Percentiles rank a stretch among this genome's conserved stretches.
phyloP scores from a whole-genome alignment of 2,329 filamentous ascomycete species.

The Fusarium haematococcum region DNA sequence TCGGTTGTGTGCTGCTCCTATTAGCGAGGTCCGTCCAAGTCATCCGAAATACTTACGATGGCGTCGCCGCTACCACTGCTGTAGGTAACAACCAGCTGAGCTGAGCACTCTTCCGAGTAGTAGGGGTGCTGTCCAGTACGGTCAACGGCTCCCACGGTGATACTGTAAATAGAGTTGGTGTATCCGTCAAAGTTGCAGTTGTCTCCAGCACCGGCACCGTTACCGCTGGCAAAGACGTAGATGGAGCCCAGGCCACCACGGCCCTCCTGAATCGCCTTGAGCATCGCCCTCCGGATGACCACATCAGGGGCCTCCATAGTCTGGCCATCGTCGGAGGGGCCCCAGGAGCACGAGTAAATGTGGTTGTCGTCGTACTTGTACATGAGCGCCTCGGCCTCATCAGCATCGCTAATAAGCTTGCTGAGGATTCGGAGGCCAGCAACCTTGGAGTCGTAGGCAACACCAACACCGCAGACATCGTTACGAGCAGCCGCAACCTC shows the following conservation, averaged over 20 bases:
- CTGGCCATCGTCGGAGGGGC: conserved; percentile 90
- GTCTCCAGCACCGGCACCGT: conserved; percentile 86
- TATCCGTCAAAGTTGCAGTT: conserved; percentile 99
- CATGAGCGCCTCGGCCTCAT: conserved; percentile 93
- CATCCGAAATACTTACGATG: conserved; percentile 59
- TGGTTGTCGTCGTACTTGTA: conserved; percentile 92
- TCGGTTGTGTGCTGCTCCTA: conserved; percentile 81
- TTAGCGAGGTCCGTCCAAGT: no score
- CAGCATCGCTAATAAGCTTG: conserved; percentile 88
- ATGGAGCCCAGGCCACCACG: conserved; percentile 87
- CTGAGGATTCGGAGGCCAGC: conserved; percentile 93
- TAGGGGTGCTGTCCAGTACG: conserved; percentile 89
- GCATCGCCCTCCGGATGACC: conserved; percentile 88
- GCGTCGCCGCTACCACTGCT: conserved; percentile 89
- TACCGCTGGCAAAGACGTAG: conserved; percentile 95
- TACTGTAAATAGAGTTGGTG: conserved; percentile 99
- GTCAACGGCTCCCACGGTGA: conserved; percentile 94
- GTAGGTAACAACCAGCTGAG: conserved; percentile 95
- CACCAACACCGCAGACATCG: conserved; percentile 92
- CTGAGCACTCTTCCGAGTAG: conserved; percentile 96
- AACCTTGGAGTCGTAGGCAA: conserved; percentile 92
- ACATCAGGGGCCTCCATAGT: conserved; percentile 95
- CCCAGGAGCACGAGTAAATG: conserved; percentile 99
- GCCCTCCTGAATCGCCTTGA: conserved; percentile 91
- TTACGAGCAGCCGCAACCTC: conserved; percentile 95